Evolutionary conservation across 1,284 basidiomycete species (phyloP).

Genomic region (Rhodotorula sp.): DNA sequence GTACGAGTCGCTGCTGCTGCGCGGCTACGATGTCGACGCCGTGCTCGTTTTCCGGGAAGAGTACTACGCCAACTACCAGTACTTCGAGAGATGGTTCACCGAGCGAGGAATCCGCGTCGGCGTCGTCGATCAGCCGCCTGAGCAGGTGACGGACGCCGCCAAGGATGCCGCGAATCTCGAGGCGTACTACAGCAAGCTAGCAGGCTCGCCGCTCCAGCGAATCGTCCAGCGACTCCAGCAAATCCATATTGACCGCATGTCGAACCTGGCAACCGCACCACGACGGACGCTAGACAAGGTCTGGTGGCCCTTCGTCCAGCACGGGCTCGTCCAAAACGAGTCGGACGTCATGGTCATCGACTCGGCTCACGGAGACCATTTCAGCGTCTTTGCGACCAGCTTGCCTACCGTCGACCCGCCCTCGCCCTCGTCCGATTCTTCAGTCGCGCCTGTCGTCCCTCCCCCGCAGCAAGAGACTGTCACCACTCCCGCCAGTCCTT

Average conservation of each 20-base stretch:
- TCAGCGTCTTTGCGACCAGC: conserved; percentile 60
- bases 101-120: conserved; percentile 61
- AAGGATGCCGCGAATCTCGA: conserved; percentile 63
- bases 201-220: conserved; percentile 47
- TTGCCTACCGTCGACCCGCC: conserved; percentile 20
- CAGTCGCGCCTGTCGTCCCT: conserved; percentile 17
- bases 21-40: conserved; percentile 84
- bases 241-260: conserved; percentile 64
- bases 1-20: conserved; percentile 84
- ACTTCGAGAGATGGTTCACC: conserved; percentile 74
- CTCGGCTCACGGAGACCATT: conserved; percentile 83
- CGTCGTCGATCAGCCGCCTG: conserved; percentile 63
- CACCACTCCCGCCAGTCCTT: background rate
- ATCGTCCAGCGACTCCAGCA: conserved; percentile 64
- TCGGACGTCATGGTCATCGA: conserved; percentile 85
- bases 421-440: conserved; percentile 5
- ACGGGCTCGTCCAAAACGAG: conserved; percentile 66
- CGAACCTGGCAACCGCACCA: conserved; percentile 74
- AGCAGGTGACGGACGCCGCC: conserved; percentile 51
- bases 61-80: conserved; percentile 84
- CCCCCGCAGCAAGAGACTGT: background rate
- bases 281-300: conserved; percentile 70
- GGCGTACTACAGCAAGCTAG: conserved; percentile 63
- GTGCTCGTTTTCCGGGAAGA: conserved; percentile 83
- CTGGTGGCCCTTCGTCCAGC: conserved; percentile 99